Evolutionary conservation across 345 rosid species (phyloP), one percentile per base, ranked within the genome.

Genomic region (Xanthoceras sorbifolium): DNA sequence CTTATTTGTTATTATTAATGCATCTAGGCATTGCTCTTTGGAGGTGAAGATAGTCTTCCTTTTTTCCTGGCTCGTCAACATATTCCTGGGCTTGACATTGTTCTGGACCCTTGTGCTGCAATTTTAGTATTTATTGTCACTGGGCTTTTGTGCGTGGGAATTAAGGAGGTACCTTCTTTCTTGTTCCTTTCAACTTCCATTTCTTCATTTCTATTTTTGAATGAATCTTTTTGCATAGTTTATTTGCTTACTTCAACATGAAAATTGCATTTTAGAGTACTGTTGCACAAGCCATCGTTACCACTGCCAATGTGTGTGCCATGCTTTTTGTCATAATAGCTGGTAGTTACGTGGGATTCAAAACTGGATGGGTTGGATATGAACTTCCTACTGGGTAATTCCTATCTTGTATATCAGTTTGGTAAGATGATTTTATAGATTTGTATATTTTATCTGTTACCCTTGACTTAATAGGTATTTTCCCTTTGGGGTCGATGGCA

Each of bases 21-120:
- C 48, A 46, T 84, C 22, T 74, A 96, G 99, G 97, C 97, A 62
- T 55, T 93, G 85, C 89, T 96, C 72, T 93, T 93, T 84, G 99
- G 99, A 76, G 96, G 99, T 80, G 86, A 75, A 42, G 85, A 87
- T 74, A 90, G 90, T 71, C 87, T 96, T 76, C 99, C 99, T 34
- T 4, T 61, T 69, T 77, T 96, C 77, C 79, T 96, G 59, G 93
- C 97, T 6, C 98, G 97, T 36, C 97, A 92, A 4, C 85, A 88
- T 12, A 92, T 96, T 77, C 99, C 97, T 57, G 92, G 92, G 63
- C 87, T 96, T 65, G 97, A 89, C 73, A 64, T 96, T 75, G 88
- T 89, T 78, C 94, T 96, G 44, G 99, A 96, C 72, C 99, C 99
- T 12, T 92, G 97, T 86, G 97, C 99, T 75, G 90, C 94, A 70